Percentiles rank a stretch among this genome's conserved stretches.
Conservation (phyloP, 805 yeast genomes). For the Kodamaea leandrae region DNA sequence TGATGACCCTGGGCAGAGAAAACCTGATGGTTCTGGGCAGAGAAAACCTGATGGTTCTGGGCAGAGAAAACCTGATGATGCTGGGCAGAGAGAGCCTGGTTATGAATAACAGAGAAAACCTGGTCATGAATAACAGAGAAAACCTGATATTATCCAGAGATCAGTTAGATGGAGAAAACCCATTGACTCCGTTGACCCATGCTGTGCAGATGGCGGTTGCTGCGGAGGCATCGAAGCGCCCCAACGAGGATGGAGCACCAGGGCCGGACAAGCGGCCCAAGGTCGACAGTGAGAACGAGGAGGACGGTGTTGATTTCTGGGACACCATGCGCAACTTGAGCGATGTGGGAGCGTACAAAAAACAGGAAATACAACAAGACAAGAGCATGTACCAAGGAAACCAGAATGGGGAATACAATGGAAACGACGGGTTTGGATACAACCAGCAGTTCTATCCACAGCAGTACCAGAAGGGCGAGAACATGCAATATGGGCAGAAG, state of each 20-base stretch:
- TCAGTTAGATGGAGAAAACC: conserved; percentile 7
- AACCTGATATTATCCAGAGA: conserved; percentile 2
- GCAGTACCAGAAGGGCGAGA: background rate
- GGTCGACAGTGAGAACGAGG: conserved; percentile 27
- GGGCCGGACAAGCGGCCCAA: conserved; percentile 9
- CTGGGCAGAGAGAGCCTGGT: too few relatives aligned
- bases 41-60: too few relatives aligned
- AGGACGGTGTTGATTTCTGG: conserved; percentile 69
- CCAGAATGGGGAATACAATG: background rate
- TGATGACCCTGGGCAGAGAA: too few relatives aligned
- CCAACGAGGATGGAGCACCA: conserved; percentile 1
- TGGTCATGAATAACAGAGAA: too few relatives aligned
- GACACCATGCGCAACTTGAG: conserved; percentile 62
- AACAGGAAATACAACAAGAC: too few relatives aligned
- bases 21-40: too few relatives aligned
- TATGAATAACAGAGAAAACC: too few relatives aligned
- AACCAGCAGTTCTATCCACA: background rate
- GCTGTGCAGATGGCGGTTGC: conserved; percentile 41
- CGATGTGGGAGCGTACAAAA: conserved; percentile 18
- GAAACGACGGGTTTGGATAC: background rate
- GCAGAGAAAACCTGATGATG: too few relatives aligned
- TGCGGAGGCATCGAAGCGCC: conserved; percentile 21
- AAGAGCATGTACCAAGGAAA: background rate
- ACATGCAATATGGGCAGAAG: too few relatives aligned
- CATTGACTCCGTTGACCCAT: conserved; percentile 39